A percentile compares a stretch with the other conserved stretches of the same genome.
Conservation (phyloP, 1,139 yeast genomes). For the Yamadazyma dendronema region DNA sequence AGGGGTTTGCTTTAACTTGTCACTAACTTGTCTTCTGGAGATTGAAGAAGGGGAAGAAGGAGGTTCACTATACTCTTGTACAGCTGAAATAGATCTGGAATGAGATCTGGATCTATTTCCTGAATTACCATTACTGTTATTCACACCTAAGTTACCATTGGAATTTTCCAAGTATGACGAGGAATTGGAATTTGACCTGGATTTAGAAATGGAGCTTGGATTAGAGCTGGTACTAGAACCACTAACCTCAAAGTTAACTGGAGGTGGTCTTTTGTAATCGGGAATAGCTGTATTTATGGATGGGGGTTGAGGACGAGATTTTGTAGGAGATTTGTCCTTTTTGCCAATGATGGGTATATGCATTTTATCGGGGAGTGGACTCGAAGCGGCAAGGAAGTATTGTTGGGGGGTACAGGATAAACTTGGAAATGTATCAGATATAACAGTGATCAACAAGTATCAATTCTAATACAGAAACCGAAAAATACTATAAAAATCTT, state of each 20-base stretch:
- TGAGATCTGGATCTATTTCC: conserved; percentile 7
- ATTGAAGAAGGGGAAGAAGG: conserved; percentile 14
- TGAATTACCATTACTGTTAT: neutral
- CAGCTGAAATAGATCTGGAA: conserved; percentile 6
- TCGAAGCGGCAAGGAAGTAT: too few relatives aligned
- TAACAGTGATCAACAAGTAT: too few relatives aligned
- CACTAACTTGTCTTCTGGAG: conserved; percentile 17
- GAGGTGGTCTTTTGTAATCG: conserved; percentile 8
- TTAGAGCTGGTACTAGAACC: conserved; percentile 6
- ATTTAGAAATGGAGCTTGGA: conserved; percentile 5
- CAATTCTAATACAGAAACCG: too few relatives aligned
- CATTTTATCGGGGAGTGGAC: conserved; percentile 4
- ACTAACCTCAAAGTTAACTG: conserved; percentile 5
- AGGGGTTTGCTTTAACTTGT: conserved; percentile 34
- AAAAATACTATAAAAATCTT: too few relatives aligned
- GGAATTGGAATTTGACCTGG: conserved; percentile 6
- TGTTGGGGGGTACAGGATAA: too few relatives aligned
- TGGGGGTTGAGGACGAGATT: conserved; percentile 2
- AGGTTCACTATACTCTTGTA: conserved; percentile 9
- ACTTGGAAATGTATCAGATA: too few relatives aligned
- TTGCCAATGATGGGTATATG: conserved; percentile 6
- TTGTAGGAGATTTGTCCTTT: conserved; percentile 1
- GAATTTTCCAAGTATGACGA: neutral
- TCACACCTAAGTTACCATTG: neutral
- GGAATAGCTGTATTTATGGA: conserved; percentile 5